Conservation (phyloP, 1,284 basidiomycete species). For the Austropuccinia psidii region DNA sequence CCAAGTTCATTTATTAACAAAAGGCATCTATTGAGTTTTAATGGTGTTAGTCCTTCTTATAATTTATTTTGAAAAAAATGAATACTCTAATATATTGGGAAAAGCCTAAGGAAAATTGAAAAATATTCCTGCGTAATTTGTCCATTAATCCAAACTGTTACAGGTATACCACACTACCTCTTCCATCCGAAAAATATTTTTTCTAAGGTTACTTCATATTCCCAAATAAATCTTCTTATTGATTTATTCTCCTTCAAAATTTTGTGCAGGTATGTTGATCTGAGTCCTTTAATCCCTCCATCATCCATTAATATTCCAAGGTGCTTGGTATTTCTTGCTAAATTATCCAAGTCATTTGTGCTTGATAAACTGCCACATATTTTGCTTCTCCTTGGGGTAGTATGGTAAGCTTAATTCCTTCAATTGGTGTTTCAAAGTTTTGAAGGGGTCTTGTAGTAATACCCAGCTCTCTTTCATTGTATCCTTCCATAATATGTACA, state of each 20-base stretch:
- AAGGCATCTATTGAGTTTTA: no score
- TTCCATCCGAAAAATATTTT: background rate
- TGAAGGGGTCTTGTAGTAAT: background rate
- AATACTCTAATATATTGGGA: no score
- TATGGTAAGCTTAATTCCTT: background rate
- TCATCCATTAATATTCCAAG: constrained; percentile 23
- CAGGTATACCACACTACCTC: no score
- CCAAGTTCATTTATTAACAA: no score
- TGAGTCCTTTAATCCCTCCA: constrained; percentile 21
- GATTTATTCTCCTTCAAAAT: background rate
- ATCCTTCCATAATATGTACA: constrained; percentile 9
- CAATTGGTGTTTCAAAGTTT: constrained; percentile 8
- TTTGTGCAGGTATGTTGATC: background rate
- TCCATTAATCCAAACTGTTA: no score
- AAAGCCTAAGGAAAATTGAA: no score
- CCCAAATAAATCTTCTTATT: constrained; percentile 14
- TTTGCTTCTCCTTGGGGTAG: constrained; percentile 7
- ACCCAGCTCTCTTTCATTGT: constrained; percentile 23
- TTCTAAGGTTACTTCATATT: constrained; percentile 8
- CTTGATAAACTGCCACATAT: constrained; percentile 10
- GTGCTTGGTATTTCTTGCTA: constrained; percentile 1
- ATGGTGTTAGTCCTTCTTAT: no score
- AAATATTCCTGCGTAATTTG: no score
- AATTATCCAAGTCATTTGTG: constrained; percentile 7
- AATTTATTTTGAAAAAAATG: no score